Evolutionary conservation across 2,329 filamentous ascomycete species (phyloP).

Genomic region (Colletotrichum noveboracense): DNA sequence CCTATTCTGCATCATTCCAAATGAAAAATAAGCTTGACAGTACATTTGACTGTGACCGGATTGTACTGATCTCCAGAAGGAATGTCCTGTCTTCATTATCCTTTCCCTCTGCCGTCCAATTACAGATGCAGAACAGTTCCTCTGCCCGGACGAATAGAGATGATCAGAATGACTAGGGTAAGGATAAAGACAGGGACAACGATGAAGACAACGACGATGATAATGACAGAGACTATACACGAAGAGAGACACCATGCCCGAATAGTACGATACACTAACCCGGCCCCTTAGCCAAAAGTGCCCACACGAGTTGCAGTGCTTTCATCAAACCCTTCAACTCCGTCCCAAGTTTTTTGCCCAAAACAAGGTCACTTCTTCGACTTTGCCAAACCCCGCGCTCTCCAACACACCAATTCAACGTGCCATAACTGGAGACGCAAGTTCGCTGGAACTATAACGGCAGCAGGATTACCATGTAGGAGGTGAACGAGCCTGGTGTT

Average conservation of each 20-base stretch:
- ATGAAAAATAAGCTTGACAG: background rate
- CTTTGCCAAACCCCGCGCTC: background rate
- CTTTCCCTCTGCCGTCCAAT: background rate
- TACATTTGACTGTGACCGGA: background rate
- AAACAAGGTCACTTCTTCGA: accelerated
- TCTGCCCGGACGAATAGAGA: background rate
- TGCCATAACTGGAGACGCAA: background rate
- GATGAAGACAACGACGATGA: background rate
- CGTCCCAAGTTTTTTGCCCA: background rate
- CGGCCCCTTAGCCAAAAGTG: accelerated
- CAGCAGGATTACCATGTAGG: accelerated
- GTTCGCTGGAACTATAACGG: background rate
- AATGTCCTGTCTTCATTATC: background rate
- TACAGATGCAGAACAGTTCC: accelerated
- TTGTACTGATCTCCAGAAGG: accelerated
- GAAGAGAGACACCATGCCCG: accelerated
- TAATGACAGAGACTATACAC: background rate
- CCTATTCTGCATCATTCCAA: background rate
- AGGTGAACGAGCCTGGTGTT: background rate
- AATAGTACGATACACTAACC: background rate
- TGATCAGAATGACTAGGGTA: accelerated
- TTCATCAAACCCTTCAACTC: background rate
- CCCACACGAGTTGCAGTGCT: background rate
- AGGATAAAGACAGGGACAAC: accelerated
- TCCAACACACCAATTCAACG: background rate